Evolutionary conservation across 306 rosid genomes (phyloP).

Genomic region (Urtica urens): DNA sequence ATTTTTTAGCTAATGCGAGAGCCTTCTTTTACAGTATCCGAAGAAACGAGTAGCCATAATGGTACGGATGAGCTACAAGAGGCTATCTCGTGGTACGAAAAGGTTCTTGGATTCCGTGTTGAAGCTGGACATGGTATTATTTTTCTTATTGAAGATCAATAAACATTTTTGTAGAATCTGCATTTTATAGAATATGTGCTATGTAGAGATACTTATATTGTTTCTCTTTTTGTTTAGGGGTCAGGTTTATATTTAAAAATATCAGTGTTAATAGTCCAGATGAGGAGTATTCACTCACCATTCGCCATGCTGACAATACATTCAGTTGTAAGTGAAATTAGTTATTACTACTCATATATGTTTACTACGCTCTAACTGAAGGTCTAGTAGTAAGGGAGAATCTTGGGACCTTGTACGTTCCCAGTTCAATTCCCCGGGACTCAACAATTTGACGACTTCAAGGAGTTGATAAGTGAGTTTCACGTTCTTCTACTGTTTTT

Average conservation of each 20-base stretch:
- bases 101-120: conserved; percentile 62
- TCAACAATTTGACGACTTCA: too few species aligned
- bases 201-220: too few species aligned
- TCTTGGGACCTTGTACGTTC: too few species aligned
- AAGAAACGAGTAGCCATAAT: conserved; percentile 27
- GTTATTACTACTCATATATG: neutral
- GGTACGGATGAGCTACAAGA: conserved; percentile 38
- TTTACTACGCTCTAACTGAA: neutral
- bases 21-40: conserved; percentile 50
- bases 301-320: conserved; percentile 48
- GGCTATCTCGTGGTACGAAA: conserved; percentile 74
- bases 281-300: conserved; percentile 52
- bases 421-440: too few species aligned
- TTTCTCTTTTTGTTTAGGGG: conserved; percentile 42
- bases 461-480: too few species aligned
- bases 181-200: neutral
- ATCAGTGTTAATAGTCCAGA: conserved; percentile 34
- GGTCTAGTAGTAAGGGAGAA: too few species aligned
- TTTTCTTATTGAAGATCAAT: conserved; percentile 1
- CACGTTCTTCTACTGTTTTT: neutral
- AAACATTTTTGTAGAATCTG: conserved; percentile 1
- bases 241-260: conserved; percentile 70
- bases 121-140: conserved; percentile 87
- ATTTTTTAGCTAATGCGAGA: neutral
- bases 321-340: conserved; percentile 52